These are phyloP conservation scores for Trametes meyenii DNA, from an alignment of 768 basidiomycete species.

Conservation along the genomic window DNA sequence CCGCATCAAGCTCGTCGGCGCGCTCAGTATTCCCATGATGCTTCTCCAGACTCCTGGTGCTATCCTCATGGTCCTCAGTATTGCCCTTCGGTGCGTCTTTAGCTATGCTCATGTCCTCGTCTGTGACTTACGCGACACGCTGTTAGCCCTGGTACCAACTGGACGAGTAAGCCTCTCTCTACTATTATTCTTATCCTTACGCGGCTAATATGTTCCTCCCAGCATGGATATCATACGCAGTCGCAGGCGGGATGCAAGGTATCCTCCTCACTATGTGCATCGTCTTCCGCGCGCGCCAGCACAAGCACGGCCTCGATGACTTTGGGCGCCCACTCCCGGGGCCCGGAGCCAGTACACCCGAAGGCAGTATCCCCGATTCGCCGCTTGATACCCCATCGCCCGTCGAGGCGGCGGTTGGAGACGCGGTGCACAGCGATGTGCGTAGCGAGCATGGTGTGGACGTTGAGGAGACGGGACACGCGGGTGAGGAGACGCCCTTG, in stretches of 20 bases:
- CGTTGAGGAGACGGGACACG: not conserved
- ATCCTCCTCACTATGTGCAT: constrained; percentile 84
- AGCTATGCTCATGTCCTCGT: not conserved
- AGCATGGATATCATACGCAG: constrained; percentile 84
- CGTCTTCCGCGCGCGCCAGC: constrained; percentile 81
- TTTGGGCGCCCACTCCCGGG: constrained; percentile 66
- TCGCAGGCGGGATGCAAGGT: constrained; percentile 84
- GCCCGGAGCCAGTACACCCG: not conserved
- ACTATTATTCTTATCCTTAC: not conserved
- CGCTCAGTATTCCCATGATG: constrained; percentile 96
- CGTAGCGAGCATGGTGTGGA: constrained; percentile 21
- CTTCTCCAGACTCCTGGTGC: constrained; percentile 90
- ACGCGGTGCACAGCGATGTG: constrained; percentile 27
- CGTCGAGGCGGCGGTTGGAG: constrained; percentile 22
- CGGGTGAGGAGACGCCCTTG: constrained; percentile 20
- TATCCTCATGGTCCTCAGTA: constrained; percentile 81
- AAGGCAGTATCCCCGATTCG: constrained; percentile 6
- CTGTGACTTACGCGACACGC: not conserved
- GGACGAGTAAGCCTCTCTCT: constrained; percentile 63
- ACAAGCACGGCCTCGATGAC: constrained; percentile 77
- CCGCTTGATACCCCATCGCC: constrained; percentile 15
- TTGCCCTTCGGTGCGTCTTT: constrained; percentile 60
- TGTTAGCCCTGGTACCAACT: constrained; percentile 74
- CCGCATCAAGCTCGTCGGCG: constrained; percentile 79
- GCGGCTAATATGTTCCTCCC: not conserved